Evolutionary conservation across 2,329 filamentous ascomycete species (phyloP).

Genomic region (Pseudocercospora macadamiae): DNA sequence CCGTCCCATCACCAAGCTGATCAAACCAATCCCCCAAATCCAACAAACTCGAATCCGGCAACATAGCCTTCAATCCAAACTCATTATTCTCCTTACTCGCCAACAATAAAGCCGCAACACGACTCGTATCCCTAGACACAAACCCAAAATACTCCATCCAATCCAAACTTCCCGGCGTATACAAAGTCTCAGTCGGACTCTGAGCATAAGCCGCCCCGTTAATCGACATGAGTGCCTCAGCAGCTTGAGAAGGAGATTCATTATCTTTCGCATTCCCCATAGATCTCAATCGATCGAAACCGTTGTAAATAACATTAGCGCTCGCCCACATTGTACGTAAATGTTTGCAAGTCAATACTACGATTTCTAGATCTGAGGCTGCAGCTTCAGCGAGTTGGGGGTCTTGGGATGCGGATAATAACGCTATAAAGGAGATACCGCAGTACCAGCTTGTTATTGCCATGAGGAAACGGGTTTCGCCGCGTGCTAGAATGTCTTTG

Average conservation of each 20-base stretch:
- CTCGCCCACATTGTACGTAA: slow-evolving; percentile 10
- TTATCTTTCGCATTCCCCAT: no score
- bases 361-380: slow-evolving; percentile 4
- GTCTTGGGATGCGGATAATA: slow-evolving; percentile 6
- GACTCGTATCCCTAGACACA: slow-evolving; percentile 2
- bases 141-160: slow-evolving; percentile 10
- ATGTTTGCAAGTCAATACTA: slow-evolving; percentile 9
- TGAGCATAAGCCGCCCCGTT: neutral
- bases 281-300: slow-evolving; percentile 10
- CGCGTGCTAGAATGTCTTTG: slow-evolving; percentile 5
- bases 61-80: neutral
- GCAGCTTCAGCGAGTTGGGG: slow-evolving; percentile 2
- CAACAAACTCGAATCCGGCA: slow-evolving; percentile 1
- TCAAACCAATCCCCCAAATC: slow-evolving; percentile 9
- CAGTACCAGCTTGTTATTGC: slow-evolving; percentile 12
- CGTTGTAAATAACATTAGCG: slow-evolving; percentile 6
- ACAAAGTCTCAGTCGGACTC: neutral
- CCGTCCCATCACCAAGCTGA: neutral
- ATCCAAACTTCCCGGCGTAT: neutral
- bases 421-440: slow-evolving; percentile 7
- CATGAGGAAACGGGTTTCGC: slow-evolving; percentile 11
- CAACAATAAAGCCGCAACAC: neutral
- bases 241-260: neutral
- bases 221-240: neutral
- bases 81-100: neutral